phyloP scores from a whole-genome alignment of 345 rosid genomes.

The Gossypium bickii region DNA sequence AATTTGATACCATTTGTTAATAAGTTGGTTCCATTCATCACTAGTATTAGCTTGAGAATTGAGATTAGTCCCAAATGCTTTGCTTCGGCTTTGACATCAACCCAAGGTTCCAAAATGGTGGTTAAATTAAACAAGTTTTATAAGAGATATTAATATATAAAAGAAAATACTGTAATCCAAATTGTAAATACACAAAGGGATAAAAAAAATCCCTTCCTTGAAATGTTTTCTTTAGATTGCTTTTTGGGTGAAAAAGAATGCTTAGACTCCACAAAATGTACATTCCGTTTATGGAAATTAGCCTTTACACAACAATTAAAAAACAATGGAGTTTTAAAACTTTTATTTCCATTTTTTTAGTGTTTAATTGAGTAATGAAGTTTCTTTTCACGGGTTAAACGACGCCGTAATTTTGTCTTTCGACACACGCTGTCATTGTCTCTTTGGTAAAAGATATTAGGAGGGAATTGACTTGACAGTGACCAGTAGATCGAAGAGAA shows the following conservation, averaged over 20 bases:
- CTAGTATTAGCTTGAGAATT: neutral
- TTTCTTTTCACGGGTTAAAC: neutral
- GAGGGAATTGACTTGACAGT: neutral
- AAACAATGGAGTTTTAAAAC: neutral
- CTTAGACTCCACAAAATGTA: neutral
- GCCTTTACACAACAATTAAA: neutral
- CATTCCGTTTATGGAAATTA: neutral
- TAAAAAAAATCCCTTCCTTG: slow-evolving; percentile 5
- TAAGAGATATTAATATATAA: no score
- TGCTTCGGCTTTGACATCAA: neutral
- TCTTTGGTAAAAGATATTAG: neutral
- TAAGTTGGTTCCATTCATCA: neutral
- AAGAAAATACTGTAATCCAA: no score
- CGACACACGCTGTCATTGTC: neutral
- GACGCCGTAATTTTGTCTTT: neutral
- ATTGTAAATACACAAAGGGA: neutral
- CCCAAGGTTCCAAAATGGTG: neutral
- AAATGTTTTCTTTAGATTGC: neutral
- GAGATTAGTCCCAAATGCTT: slow-evolving; percentile 9
- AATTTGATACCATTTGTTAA: slow-evolving; percentile 5
- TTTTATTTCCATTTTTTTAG: neutral
- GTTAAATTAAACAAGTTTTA: neutral
- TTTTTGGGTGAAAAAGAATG: neutral
- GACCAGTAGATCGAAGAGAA: neutral
- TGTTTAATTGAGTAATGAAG: neutral